phyloP scores from a whole-genome alignment of 176 grass and related monocot genomes.

The Rhynchospora tenuis region DNA sequence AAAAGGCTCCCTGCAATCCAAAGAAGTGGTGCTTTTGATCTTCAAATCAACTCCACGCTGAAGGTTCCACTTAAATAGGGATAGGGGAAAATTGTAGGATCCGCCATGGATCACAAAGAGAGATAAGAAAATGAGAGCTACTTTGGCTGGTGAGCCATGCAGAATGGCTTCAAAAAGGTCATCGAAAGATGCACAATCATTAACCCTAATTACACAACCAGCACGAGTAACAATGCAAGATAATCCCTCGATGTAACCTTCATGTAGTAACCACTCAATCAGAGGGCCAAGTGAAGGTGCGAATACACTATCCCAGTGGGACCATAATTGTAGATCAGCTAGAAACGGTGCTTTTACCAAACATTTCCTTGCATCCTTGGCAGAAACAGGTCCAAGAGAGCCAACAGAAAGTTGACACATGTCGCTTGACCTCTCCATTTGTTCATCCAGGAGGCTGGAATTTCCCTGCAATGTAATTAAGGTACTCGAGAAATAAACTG shows the following conservation, averaged over 20 bases:
- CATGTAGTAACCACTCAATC: conserved; percentile 33
- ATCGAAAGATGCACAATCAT: conserved; percentile 27
- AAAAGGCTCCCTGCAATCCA: conserved; percentile 15
- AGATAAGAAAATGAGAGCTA: conserved; percentile 28
- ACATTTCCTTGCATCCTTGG: conserved; percentile 29
- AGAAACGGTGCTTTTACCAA: conserved; percentile 35
- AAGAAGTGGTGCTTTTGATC: conserved; percentile 25
- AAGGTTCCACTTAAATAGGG: conserved; percentile 28
- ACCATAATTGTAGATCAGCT: conserved; percentile 36
- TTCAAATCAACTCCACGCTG: conserved; percentile 24
- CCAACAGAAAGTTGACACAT: background rate
- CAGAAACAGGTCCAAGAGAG: conserved; percentile 13
- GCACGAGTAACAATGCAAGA: conserved; percentile 28
- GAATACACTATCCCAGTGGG: conserved; percentile 34
- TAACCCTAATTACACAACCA: conserved; percentile 35
- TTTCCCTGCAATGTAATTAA: conserved; percentile 13
- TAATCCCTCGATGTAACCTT: conserved; percentile 30
- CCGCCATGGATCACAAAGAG: conserved; percentile 32
- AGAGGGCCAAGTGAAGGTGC: conserved; percentile 29
- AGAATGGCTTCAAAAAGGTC: conserved; percentile 31
- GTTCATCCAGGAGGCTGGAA: background rate
- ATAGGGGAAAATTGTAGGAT: conserved; percentile 15
- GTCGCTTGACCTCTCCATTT: background rate
- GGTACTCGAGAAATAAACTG: conserved; percentile 24
- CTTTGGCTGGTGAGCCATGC: conserved; percentile 22